Conservation (phyloP, 345 rosid species). For the Ailanthus altissimus region DNA sequence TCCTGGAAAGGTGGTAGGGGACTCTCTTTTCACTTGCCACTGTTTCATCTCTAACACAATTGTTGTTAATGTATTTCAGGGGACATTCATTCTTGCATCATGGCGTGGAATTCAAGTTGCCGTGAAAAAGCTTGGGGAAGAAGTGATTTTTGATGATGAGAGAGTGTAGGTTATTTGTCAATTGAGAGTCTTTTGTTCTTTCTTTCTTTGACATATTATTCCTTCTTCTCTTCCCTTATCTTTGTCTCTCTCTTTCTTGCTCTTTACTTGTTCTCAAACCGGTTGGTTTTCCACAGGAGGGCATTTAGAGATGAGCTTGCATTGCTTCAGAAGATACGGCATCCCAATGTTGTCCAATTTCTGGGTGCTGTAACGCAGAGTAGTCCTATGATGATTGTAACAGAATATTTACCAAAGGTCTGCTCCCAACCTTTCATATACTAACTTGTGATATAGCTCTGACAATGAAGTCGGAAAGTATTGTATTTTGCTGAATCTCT, state of each 20-base stretch:
- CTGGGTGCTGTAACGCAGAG: slow-evolving; percentile 96
- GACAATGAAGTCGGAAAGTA: not conserved
- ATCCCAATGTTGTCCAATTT: slow-evolving; percentile 96
- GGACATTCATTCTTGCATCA: slow-evolving; percentile 72
- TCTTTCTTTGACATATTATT: not conserved
- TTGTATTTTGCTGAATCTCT: not conserved
- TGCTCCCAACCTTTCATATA: slow-evolving; percentile 15
- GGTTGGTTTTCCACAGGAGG: slow-evolving; percentile 47
- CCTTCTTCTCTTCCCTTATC: not conserved
- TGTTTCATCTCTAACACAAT: slow-evolving; percentile 10
- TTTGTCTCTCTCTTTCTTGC: not conserved
- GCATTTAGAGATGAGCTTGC: slow-evolving; percentile 92
- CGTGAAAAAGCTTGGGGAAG: slow-evolving; percentile 79
- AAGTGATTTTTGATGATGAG: slow-evolving; percentile 66
- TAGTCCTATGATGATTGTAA: slow-evolving; percentile 98
- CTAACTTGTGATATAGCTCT: not conserved
- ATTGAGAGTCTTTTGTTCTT: slow-evolving; percentile 1
- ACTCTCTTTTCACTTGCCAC: not conserved
- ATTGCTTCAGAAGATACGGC: slow-evolving; percentile 87
- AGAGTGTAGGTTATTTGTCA: slow-evolving; percentile 67
- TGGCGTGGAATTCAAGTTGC: slow-evolving; percentile 99
- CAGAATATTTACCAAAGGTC: slow-evolving; percentile 89
- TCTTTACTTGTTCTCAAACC: slow-evolving; percentile 8
- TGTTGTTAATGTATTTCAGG: slow-evolving; percentile 45
- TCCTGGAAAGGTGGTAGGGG: not conserved